Percentiles rank a stretch among this genome's conserved stretches.
Conservation (phyloP, 2,329 filamentous ascomycete species). For the Calycina herbarum region DNA sequence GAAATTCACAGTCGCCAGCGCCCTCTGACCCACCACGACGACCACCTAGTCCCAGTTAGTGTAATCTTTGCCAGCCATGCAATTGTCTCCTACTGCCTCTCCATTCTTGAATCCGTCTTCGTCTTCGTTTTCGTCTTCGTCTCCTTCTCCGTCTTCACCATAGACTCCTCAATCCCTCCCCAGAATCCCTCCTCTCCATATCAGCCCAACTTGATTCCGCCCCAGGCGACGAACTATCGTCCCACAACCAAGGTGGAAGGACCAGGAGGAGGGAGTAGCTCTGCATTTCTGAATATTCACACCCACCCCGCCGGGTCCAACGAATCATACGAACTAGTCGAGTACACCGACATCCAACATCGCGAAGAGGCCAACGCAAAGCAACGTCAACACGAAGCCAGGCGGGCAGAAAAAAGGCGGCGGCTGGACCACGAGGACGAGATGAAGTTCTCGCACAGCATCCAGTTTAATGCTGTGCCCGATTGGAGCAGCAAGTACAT, state of each 20-base stretch:
- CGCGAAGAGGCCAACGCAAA: constrained; percentile 15
- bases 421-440: constrained; percentile 74
- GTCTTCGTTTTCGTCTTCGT: constrained; percentile 14
- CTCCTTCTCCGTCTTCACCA: constrained; percentile 22
- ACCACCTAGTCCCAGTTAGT: constrained; percentile 2
- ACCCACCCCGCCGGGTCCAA: constrained; percentile 27
- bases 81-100: neutral
- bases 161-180: constrained; percentile 24
- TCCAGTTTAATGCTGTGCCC: constrained; percentile 99
- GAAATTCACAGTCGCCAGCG: neutral
- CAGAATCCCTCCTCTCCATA: constrained; percentile 30
- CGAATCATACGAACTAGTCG: constrained; percentile 36
- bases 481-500: constrained; percentile 99
- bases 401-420: constrained; percentile 62
- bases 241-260: neutral
- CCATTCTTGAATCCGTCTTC: neutral
- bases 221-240: neutral
- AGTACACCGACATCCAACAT: constrained; percentile 29
- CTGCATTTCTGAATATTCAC: neutral
- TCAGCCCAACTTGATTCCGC: constrained; percentile 9
- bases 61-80: neutral
- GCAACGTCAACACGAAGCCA: constrained; percentile 35
- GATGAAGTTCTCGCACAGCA: constrained; percentile 99
- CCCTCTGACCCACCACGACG: constrained; percentile 3
- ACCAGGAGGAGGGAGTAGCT: constrained; percentile 1